These are phyloP conservation scores for Ogataea polymorpha DNA, from an alignment of 805 yeast species.

Conservation along the genomic window DNA sequence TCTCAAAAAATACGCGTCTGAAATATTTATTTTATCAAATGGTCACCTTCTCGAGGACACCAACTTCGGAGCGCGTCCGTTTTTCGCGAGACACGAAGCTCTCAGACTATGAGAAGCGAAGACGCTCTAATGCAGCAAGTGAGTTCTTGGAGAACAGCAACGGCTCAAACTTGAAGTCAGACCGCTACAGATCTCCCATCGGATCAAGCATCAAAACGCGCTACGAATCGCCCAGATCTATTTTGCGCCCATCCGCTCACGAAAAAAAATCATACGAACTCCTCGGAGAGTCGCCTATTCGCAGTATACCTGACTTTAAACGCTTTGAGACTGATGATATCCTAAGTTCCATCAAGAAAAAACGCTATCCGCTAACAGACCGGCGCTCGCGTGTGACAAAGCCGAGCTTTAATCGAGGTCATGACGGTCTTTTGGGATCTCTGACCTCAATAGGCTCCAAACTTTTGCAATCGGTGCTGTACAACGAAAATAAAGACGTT, in stretches of 20 bases:
- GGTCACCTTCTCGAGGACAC: slow-evolving; percentile 3
- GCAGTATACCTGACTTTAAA: slow-evolving; percentile 13
- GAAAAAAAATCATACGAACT: slow-evolving; percentile 25
- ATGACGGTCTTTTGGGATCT: slow-evolving; percentile 25
- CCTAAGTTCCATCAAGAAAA: slow-evolving; percentile 18
- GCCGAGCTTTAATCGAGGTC: slow-evolving; percentile 3
- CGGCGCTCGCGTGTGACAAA: slow-evolving; percentile 7
- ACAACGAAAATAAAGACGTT: slow-evolving; percentile 20
- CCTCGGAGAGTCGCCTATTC: slow-evolving; percentile 30
- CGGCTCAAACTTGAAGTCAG: not conserved
- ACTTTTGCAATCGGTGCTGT: slow-evolving; percentile 27
- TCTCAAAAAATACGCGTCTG: slow-evolving; percentile 10
- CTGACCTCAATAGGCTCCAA: slow-evolving; percentile 29
- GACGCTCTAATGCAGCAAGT: slow-evolving; percentile 15
- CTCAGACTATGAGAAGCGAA: slow-evolving; percentile 17
- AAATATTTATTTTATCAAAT: slow-evolving; percentile 4
- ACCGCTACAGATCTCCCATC: not conserved
- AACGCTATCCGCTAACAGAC: slow-evolving; percentile 8
- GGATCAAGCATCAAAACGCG: slow-evolving; percentile 1
- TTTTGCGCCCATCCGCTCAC: slow-evolving; percentile 7
- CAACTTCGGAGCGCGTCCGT: slow-evolving; percentile 13
- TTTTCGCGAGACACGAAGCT: slow-evolving; percentile 19
- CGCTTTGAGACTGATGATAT: slow-evolving; percentile 19
- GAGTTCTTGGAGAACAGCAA: slow-evolving; percentile 9
- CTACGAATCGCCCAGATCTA: slow-evolving; percentile 14